A percentile compares a stretch with the other conserved stretches of the same genome.
Conservation (phyloP, 23 red algal genomes). For the Gracilaria caudata region DNA sequence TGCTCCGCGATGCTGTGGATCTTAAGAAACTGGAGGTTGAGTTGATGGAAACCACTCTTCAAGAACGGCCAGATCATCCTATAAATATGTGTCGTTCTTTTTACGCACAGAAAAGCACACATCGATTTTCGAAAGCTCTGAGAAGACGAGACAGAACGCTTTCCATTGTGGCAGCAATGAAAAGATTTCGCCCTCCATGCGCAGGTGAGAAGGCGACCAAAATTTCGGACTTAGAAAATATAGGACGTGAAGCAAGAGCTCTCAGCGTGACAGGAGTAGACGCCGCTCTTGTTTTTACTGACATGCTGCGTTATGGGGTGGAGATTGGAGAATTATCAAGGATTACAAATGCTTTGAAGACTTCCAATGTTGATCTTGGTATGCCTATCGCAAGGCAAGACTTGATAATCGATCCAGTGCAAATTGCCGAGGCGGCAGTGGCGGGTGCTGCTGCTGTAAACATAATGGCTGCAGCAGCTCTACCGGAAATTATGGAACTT, state of each 20-base stretch:
- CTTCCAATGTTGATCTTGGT: slow-evolving; percentile 32
- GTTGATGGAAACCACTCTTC: slow-evolving; percentile 64
- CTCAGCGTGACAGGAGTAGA: slow-evolving; percentile 47
- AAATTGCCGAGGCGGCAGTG: slow-evolving; percentile 90
- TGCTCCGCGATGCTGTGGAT: slow-evolving; percentile 66
- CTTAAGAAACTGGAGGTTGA: slow-evolving; percentile 66
- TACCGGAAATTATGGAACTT: slow-evolving; percentile 86
- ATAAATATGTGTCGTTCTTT: slow-evolving; percentile 76
- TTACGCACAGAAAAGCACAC: slow-evolving; percentile 38
- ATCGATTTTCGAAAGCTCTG: slow-evolving; percentile 64
- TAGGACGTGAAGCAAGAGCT: slow-evolving; percentile 50
- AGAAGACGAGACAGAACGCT: slow-evolving; percentile 54
- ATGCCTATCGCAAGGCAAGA: slow-evolving; percentile 85
- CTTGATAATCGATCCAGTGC: slow-evolving; percentile 89
- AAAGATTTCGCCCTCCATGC: slow-evolving; percentile 51
- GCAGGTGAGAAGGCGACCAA: slow-evolving; percentile 13
- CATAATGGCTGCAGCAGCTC: slow-evolving; percentile 81
- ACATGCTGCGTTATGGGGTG: slow-evolving; percentile 55
- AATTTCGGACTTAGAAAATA: slow-evolving; percentile 53
- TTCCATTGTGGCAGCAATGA: slow-evolving; percentile 71
- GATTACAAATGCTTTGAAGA: background rate
- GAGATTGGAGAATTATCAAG: slow-evolving; percentile 33
- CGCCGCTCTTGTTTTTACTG: slow-evolving; percentile 56
- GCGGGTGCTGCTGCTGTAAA: slow-evolving; percentile 84
- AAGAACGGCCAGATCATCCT: slow-evolving; percentile 79